A percentile compares a stretch with the other conserved stretches of the same genome.
Evolutionary conservation across 2,329 filamentous ascomycete species (phyloP).

Genomic region (Dactylellina sp.): DNA sequence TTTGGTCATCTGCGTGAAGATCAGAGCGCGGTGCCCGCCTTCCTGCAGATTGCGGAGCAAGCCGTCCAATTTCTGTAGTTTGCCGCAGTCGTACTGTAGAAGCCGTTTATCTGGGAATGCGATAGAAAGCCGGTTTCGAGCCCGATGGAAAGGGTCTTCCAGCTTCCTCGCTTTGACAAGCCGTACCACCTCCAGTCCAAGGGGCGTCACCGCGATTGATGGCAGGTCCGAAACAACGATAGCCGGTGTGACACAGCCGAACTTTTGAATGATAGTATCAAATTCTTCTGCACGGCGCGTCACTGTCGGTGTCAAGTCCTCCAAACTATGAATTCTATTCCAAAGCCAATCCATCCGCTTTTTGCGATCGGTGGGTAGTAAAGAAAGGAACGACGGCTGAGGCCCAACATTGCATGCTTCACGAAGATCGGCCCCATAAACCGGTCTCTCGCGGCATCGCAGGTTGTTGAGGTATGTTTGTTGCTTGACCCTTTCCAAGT

Average conservation of each 20-base stretch:
- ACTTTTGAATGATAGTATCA: constrained; percentile 83
- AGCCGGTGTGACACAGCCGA: constrained; percentile 90
- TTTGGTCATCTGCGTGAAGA: constrained; percentile 99
- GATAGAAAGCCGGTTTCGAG: constrained; percentile 90
- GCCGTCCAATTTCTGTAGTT: constrained; percentile 88
- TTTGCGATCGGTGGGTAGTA: constrained; percentile 61
- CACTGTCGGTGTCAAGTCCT: constrained; percentile 78
- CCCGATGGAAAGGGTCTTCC: constrained; percentile 89
- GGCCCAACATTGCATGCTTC: constrained; percentile 75
- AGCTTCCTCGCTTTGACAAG: constrained; percentile 70
- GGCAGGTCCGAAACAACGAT: constrained; percentile 84
- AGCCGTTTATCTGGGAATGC: constrained; percentile 96
- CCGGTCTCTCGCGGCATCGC: constrained; percentile 80
- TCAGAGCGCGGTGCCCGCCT: constrained; percentile 90
- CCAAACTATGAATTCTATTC: constrained; percentile 74
- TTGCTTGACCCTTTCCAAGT: constrained; percentile 82
- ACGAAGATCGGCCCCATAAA: constrained; percentile 85
- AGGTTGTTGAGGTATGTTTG: constrained; percentile 83
- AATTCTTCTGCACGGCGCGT: constrained; percentile 78
- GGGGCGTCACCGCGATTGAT: constrained; percentile 73
- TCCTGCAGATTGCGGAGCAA: constrained; percentile 87
- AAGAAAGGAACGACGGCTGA: constrained; percentile 65
- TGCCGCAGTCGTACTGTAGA: constrained; percentile 97
- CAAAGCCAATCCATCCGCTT: constrained; percentile 80
- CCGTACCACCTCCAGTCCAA: constrained; percentile 70